Percentiles rank a stretch among this genome's conserved stretches.
phyloP scores from a whole-genome alignment of 1,284 basidiomycete species.

The Volvariella surrecta region DNA sequence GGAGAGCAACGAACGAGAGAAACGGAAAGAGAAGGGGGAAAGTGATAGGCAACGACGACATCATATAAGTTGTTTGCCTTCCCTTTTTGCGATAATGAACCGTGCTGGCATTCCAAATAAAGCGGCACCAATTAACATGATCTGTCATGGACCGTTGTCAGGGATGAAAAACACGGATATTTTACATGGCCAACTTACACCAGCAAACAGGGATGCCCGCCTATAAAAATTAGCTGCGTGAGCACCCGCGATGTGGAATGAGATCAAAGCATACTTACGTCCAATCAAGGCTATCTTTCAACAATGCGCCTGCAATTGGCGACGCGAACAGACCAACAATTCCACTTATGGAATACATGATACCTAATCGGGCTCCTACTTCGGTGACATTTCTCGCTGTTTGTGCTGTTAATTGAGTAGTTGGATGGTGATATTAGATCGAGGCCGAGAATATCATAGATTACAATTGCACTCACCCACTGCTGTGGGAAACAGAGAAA shows the following conservation, averaged over 20 bases:
- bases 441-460: no score
- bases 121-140: conserved; percentile 5
- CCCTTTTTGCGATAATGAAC: conserved; percentile 9
- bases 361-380: conserved; percentile 16
- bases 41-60: no score
- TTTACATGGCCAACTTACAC: conserved; percentile 11
- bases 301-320: conserved; percentile 20
- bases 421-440: no score
- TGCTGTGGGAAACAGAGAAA: neutral
- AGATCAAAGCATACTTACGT: conserved; percentile 12
- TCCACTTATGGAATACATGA: conserved; percentile 16
- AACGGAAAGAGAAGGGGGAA: no score
- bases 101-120: conserved; percentile 8
- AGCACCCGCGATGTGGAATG: conserved; percentile 11
- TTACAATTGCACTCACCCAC: no score
- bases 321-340: conserved; percentile 13
- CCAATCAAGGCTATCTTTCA: conserved; percentile 17
- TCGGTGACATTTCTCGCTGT: conserved; percentile 13
- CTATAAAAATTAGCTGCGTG: neutral
- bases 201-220: conserved; percentile 13
- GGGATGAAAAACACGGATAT: neutral
- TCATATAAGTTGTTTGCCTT: conserved; percentile 3
- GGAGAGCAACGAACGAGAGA: no score
- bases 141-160: conserved; percentile 1
- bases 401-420: conserved; percentile 1